Conservation (phyloP, 1,284 basidiomycete genomes). For the Ustilago crameri region DNA sequence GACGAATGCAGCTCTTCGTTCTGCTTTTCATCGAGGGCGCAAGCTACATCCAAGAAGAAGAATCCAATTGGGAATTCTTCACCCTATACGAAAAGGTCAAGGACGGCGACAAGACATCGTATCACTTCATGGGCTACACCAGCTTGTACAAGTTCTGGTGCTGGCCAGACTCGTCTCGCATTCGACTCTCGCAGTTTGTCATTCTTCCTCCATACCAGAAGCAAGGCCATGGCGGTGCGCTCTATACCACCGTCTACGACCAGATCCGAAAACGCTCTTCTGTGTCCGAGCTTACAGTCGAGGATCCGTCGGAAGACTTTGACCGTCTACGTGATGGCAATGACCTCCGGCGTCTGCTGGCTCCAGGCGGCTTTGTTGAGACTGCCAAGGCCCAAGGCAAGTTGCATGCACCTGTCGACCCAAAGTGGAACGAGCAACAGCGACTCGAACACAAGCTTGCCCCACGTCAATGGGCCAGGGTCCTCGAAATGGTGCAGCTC, state of each 20-base stretch:
- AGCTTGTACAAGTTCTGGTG: constrained; percentile 59
- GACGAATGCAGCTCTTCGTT: constrained; percentile 94
- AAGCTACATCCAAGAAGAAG: constrained; percentile 78
- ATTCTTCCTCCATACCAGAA: constrained; percentile 91
- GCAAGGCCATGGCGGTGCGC: constrained; percentile 77
- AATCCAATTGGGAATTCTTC: constrained; percentile 70
- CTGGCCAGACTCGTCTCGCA: constrained; percentile 47
- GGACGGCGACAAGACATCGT: constrained; percentile 73
- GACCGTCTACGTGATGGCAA: constrained; percentile 92
- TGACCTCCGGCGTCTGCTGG: constrained; percentile 84
- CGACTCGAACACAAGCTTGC: constrained; percentile 88
- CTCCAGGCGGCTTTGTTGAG: constrained; percentile 73
- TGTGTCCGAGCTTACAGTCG: constrained; percentile 90
- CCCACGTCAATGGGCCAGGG: constrained; percentile 89
- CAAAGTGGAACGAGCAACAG: constrained; percentile 82
- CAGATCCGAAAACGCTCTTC: constrained; percentile 76
- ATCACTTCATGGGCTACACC: constrained; percentile 75
- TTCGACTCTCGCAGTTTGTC: constrained; percentile 82
- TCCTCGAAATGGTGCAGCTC: constrained; percentile 90
- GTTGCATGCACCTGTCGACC: constrained; percentile 80
- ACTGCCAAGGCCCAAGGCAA: constrained; percentile 71
- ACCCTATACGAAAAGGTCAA: constrained; percentile 57
- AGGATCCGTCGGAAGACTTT: constrained; percentile 95
- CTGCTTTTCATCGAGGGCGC: constrained; percentile 90
- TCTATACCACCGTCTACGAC: constrained; percentile 88